These are phyloP conservation scores for Aspergillus tanneri DNA, from an alignment of 2,329 filamentous ascomycete species.

Conservation along the genomic window DNA sequence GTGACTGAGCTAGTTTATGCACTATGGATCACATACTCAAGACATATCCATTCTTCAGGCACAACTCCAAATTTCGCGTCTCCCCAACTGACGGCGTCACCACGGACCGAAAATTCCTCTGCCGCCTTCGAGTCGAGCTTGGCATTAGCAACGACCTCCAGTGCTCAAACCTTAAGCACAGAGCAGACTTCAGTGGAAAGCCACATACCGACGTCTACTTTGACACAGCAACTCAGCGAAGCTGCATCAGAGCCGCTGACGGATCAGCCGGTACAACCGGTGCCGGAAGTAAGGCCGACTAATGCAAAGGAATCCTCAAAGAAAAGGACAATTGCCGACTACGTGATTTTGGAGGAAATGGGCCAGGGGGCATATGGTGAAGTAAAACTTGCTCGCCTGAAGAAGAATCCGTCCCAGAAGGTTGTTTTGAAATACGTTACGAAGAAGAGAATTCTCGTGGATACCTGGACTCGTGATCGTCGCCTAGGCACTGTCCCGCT, in stretches of 20 bases:
- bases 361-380: constrained; percentile 97
- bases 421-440: constrained; percentile 97
- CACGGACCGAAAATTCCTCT: constrained; percentile 67
- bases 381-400: constrained; percentile 89
- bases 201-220: constrained; percentile 45
- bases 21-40: constrained; percentile 94
- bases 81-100: constrained; percentile 51
- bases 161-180: constrained; percentile 21
- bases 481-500: constrained; percentile 90
- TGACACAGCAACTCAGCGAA: constrained; percentile 54
- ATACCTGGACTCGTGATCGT: constrained; percentile 96
- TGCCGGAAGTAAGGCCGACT: constrained; percentile 28
- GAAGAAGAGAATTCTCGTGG: constrained; percentile 91
- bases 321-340: constrained; percentile 88
- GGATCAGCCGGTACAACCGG: constrained; percentile 41
- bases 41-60: constrained; percentile 78
- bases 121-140: constrained; percentile 78
- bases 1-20: constrained; percentile 83
- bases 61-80: constrained; percentile 56
- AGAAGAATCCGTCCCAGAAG: constrained; percentile 71
- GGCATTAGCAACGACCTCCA: constrained; percentile 46
- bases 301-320: constrained; percentile 36
- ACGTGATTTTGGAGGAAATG: constrained; percentile 94
- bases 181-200: constrained; percentile 31
- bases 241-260: constrained; percentile 49